Conservation (phyloP, 148 eudicot species). For the Linanthus parryae region DNA sequence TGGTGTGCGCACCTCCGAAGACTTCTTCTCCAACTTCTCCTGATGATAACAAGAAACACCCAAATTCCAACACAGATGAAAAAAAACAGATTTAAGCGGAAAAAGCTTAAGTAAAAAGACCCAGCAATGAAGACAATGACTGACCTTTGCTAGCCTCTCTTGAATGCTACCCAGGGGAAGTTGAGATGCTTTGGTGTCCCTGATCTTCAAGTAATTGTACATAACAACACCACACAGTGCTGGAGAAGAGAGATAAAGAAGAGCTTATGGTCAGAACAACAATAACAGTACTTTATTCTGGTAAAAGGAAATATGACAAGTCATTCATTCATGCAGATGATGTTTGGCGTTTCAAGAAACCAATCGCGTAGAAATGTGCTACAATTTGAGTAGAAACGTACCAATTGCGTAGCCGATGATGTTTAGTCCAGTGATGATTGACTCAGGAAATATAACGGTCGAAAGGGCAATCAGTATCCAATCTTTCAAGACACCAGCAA, state of each 20-base stretch:
- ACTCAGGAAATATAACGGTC: constrained; percentile 82
- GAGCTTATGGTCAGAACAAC: background rate
- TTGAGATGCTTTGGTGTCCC: constrained; percentile 38
- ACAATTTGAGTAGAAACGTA: constrained; percentile 16
- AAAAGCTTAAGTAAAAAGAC: background rate
- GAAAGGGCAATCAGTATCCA: constrained; percentile 95
- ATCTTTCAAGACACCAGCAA: constrained; percentile 90
- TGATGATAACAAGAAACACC: too few relatives aligned
- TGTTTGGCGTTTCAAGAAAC: too few relatives aligned
- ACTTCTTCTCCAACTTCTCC: constrained; percentile 40
- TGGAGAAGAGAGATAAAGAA: constrained; percentile 13
- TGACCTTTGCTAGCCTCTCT: constrained; percentile 33
- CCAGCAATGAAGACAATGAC: background rate
- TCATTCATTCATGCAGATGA: too few relatives aligned
- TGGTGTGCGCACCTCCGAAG: constrained; percentile 24
- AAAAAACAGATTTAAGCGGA: background rate
- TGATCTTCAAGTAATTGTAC: constrained; percentile 42
- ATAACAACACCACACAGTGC: constrained; percentile 44
- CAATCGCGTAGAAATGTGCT: too few relatives aligned
- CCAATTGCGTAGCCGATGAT: constrained; percentile 88
- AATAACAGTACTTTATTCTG: background rate
- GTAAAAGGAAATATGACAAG: too few relatives aligned
- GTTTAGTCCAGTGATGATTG: constrained; percentile 73
- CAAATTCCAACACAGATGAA: constrained; percentile 20
- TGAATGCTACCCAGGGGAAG: constrained; percentile 21